Conservation (phyloP, 2,329 filamentous ascomycete genomes). For the Cladosporium sp. region DNA sequence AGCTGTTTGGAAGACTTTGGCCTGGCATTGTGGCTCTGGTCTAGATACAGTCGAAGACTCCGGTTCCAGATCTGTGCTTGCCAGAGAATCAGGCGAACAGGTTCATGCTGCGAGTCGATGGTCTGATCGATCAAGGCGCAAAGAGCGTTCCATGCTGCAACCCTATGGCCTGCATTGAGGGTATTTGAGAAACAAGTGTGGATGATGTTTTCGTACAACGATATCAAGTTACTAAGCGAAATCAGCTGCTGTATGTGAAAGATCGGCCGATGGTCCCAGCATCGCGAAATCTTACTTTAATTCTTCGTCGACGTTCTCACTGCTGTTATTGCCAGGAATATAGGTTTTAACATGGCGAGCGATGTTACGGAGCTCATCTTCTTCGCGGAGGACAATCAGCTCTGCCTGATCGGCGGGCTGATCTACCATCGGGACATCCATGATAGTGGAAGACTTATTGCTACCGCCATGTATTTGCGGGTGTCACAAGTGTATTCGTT, state of each 20-base stretch:
- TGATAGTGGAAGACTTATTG: background rate
- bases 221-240: conserved; percentile 16
- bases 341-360: conserved; percentile 15
- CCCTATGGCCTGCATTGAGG: conserved; percentile 35
- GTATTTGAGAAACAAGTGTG: conserved; percentile 16
- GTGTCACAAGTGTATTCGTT: no score
- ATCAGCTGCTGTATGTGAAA: conserved; percentile 10
- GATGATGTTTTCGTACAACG: conserved; percentile 20
- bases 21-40: conserved; percentile 39
- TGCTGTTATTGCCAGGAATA: conserved; percentile 4
- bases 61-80: conserved; percentile 35
- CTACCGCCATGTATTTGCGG: background rate
- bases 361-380: conserved; percentile 19
- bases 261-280: background rate
- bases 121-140: conserved; percentile 41
- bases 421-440: conserved; percentile 10
- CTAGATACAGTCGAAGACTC: conserved; percentile 38
- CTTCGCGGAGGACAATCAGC: conserved; percentile 12
- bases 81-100: conserved; percentile 30
- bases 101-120: conserved; percentile 26
- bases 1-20: conserved; percentile 45
- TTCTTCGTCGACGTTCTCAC: conserved; percentile 11
- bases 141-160: conserved; percentile 44
- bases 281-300: conserved; percentile 20
- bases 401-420: background rate